Conservation (phyloP, 371 early-diverging fungal species). For the Mucor velutinosus region DNA sequence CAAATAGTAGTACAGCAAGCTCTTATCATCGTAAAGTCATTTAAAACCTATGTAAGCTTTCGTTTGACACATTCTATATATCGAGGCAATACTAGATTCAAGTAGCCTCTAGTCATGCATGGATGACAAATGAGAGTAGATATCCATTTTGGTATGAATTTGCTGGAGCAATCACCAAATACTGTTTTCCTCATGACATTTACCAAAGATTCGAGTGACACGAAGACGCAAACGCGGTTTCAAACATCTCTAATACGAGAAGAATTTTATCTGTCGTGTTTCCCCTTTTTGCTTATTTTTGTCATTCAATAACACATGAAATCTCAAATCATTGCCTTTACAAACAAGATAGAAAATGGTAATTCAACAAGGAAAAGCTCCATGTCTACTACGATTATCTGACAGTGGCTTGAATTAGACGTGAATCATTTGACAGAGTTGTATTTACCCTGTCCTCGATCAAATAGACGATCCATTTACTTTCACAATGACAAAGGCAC, state of each 20-base stretch:
- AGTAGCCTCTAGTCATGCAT: no score
- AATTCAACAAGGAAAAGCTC: neutral
- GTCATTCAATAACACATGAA: neutral
- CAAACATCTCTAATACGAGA: neutral
- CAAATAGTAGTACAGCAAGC: no score
- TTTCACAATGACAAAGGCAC: constrained; percentile 16
- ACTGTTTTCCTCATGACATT: no score
- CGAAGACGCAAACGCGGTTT: neutral
- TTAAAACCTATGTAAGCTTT: no score
- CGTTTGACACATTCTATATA: no score
- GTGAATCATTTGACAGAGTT: constrained; percentile 18
- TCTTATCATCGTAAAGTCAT: no score
- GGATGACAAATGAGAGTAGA: no score
- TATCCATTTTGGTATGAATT: neutral
- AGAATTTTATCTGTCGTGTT: neutral
- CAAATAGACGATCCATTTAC: constrained; percentile 24
- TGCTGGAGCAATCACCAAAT: neutral
- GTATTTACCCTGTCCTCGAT: constrained; percentile 30
- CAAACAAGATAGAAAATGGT: constrained; percentile 22
- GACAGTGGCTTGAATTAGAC: neutral
- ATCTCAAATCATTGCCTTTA: constrained; percentile 22
- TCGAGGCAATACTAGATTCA: no score
- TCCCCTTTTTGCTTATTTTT: neutral
- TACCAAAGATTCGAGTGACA: neutral
- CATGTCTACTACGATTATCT: neutral